Evolutionary conservation across 805 yeast species (phyloP), one percentile per base, ranked within the genome.

Genomic region (Candida sphagnicola): DNA sequence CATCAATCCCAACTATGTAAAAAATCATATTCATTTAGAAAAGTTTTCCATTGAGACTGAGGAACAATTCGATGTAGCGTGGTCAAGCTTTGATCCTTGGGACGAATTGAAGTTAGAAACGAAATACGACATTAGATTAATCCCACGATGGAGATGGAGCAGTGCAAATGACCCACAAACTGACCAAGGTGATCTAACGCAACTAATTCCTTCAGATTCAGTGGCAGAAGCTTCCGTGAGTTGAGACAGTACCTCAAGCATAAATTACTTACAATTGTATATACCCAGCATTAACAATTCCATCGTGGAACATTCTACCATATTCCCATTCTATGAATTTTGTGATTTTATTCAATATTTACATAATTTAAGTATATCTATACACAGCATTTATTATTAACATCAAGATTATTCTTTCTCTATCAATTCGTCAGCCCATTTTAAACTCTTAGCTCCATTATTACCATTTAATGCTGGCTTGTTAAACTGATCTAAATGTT

Each of bases 11-110:
- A 54, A 57, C 18, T 65, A 57, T 39, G 28, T 46, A 23, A 68
- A 66, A 41, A 68, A 72, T 10, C 59, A 49, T 37, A 62, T 69
- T 28, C 61, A 56, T 35, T 47, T 69, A 29, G 73, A 72, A 12
- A 55, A 51, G 35, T 61, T 64, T 41, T 44, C 44, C 23, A 45
- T 69, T 35, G 69, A 67, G 8, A 42, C 58, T 6, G 73, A 67
- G 34, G 70, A 63, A n/a, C 69, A 66, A 18, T 63, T 69, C 32
- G 70, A 68, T n/a, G 48, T 53, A 53, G 67, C 62, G 18, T 69
- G 74, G 74, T 44, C 54, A 13, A 61, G 61, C 40, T 66, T 68
- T 38, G 74, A 69, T 37, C 74, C 74, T 1, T 69, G 74, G 74
- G 67, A 62, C 17, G 74, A 67, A 46, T 49, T 69, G 45, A 59